Percentiles rank a stretch among this genome's conserved stretches.
phyloP scores from a whole-genome alignment of 345 rosid species.

The Toxicodendron radicans region DNA sequence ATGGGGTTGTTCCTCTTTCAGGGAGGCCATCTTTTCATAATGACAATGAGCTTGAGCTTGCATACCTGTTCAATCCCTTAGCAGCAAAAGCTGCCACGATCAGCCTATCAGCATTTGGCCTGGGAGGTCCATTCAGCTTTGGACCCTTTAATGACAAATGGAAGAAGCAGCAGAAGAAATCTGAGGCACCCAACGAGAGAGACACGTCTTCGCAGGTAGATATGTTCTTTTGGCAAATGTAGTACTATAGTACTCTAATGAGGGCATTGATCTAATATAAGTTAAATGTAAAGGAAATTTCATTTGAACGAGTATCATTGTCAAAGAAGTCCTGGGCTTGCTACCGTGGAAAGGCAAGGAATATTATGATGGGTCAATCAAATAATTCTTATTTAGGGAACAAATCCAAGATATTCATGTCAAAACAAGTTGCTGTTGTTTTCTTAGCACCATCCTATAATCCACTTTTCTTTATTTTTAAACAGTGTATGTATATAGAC shows the following conservation, averaged over 20 bases:
- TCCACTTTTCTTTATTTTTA: neutral
- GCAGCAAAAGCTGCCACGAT: conserved; percentile 71
- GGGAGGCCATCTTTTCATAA: conserved; percentile 31
- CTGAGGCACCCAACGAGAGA: conserved; percentile 49
- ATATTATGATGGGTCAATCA: neutral
- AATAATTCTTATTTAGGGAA: neutral
- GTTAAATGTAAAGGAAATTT: neutral
- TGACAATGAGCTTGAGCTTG: conserved; percentile 35
- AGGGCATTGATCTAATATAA: neutral
- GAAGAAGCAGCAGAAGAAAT: conserved; percentile 66
- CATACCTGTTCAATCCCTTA: conserved; percentile 68
- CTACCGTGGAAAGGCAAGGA: neutral
- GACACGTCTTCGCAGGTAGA: conserved; percentile 61
- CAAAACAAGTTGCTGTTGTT: neutral
- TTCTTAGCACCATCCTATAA: too few relatives aligned
- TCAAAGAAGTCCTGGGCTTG: neutral
- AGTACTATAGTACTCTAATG: too few relatives aligned
- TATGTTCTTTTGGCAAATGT: neutral
- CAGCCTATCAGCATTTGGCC: conserved; percentile 77
- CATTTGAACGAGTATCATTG: neutral
- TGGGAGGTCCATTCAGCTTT: conserved; percentile 76
- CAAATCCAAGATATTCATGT: neutral
- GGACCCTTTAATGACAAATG: conserved; percentile 60
- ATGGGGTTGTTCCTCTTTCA: conserved; percentile 79
- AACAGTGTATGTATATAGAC: neutral